Percentiles rank a stretch among this genome's conserved stretches.
phyloP scores from a whole-genome alignment of 805 yeast genomes.

The Nakazawaea siamensis region DNA sequence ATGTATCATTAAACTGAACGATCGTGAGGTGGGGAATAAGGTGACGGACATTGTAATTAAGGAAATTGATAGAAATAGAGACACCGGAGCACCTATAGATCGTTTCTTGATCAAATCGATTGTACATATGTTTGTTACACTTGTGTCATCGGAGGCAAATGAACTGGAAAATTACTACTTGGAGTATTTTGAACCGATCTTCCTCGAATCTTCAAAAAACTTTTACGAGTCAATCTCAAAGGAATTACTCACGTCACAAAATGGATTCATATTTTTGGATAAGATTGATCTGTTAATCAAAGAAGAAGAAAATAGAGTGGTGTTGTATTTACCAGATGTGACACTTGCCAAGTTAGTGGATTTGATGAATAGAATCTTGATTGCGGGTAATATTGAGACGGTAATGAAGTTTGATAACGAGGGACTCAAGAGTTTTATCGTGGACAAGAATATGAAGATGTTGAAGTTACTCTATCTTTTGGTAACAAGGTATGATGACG shows the following conservation, averaged over 20 bases:
- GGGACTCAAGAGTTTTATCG: constrained; percentile 53
- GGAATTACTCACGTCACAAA: constrained; percentile 30
- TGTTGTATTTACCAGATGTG: constrained; percentile 42
- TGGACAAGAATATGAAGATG: constrained; percentile 33
- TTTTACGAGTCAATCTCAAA: constrained; percentile 44
- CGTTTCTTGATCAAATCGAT: constrained; percentile 51
- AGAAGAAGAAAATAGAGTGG: constrained; percentile 54
- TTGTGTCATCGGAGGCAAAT: constrained; percentile 22
- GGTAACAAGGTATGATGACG: constrained; percentile 44
- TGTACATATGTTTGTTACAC: constrained; percentile 63
- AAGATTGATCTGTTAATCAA: constrained; percentile 43
- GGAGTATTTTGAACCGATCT: constrained; percentile 56
- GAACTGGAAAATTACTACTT: constrained; percentile 55
- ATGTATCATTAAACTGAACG: constrained; percentile 41
- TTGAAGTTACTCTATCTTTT: constrained; percentile 41
- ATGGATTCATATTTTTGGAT: constrained; percentile 50
- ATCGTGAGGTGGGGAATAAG: constrained; percentile 40
- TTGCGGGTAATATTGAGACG: constrained; percentile 46
- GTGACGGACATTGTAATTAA: constrained; percentile 41
- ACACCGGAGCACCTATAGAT: constrained; percentile 46
- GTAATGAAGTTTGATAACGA: constrained; percentile 43
- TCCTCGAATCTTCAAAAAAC: constrained; percentile 43
- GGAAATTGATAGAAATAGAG: constrained; percentile 49
- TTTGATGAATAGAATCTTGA: constrained; percentile 51
- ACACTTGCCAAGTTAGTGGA: constrained; percentile 47